Evolutionary conservation across 2,329 filamentous ascomycete species (phyloP), one percentile per base, ranked within the genome.

Genomic region (Penicillium sp.): DNA sequence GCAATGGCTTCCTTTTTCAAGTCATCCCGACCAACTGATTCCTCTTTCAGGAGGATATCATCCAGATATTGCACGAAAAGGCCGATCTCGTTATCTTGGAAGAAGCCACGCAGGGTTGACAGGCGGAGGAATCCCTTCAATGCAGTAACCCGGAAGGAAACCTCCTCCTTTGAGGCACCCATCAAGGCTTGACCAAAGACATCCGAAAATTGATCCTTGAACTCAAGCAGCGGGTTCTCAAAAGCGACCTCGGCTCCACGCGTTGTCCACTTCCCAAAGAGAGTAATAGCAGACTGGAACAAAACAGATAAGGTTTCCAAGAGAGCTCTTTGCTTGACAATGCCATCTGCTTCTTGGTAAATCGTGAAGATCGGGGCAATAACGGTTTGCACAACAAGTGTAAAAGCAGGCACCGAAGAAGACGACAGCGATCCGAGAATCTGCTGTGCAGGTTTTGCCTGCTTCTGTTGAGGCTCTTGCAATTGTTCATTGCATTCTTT

Each of bases 401-500:
- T 75, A 41, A 79, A 80, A 0, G 81, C 74, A 14, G 74, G 63
- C 1, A 73, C 64, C 14, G 79, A 81, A 5, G 79, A 76, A 37
- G 75, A 72, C 1, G 80, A 76, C 9, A 83, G 66, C 6, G 75
- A 76, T 29, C 75, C 70, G 13, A 86, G 61, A 14, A 86, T 84
- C 22, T 78, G 75, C 14, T 80, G 80, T 3, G 81, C 76, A 8
- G 81, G 81, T 57, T 80, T 79, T 3, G 82, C 84, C 59, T 86
- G 80, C 60, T 85, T 85, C 4, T 82, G 82, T 36, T 82, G 81
- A 6, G 83, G 82, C 59, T 86, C 82, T 56, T 81, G 79, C 3
- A 86, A 70, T 57, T 85, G 81, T 51, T 85, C 80, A 49, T 83
- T 80, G 60, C 82, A 85, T 65, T 86, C 83, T 56, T 82, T 82